Percentiles rank a stretch among this genome's conserved stretches.
Conservation (phyloP, 1,284 basidiomycete genomes). For the Leccinum angustisporum region DNA sequence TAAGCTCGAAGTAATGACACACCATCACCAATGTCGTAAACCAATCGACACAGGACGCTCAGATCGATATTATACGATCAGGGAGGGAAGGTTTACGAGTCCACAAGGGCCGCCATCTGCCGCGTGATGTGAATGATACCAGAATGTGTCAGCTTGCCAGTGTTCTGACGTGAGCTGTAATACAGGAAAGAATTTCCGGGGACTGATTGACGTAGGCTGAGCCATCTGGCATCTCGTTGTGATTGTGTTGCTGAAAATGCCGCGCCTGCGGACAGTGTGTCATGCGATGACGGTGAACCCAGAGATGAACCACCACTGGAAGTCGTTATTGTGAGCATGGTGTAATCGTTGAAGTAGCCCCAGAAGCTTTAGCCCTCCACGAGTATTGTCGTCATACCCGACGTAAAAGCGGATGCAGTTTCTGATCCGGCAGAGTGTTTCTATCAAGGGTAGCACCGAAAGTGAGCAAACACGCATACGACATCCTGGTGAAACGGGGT, state of each 20-base stretch:
- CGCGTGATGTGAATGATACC: slow-evolving; percentile 44
- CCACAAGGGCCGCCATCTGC: slow-evolving; percentile 15
- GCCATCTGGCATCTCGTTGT: slow-evolving; percentile 20
- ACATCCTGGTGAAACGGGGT: slow-evolving; percentile 20
- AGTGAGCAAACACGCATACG: not conserved
- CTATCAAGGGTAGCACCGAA: slow-evolving; percentile 18
- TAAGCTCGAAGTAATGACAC: not conserved
- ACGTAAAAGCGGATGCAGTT: too few species aligned
- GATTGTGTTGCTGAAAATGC: slow-evolving; percentile 25
- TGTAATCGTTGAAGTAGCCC: not conserved
- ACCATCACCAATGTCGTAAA: slow-evolving; percentile 37
- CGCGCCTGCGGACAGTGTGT: slow-evolving; percentile 20
- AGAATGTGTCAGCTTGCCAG: slow-evolving; percentile 41
- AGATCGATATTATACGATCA: slow-evolving; percentile 31
- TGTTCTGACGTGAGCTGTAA: slow-evolving; percentile 25
- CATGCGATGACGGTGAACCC: slow-evolving; percentile 25
- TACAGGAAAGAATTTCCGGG: slow-evolving; percentile 24
- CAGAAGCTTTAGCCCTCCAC: not conserved
- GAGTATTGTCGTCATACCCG: not conserved
- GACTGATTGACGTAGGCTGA: slow-evolving; percentile 28
- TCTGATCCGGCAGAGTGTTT: slow-evolving; percentile 20
- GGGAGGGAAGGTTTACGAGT: not conserved
- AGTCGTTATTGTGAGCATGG: slow-evolving; percentile 26
- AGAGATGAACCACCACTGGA: slow-evolving; percentile 18
- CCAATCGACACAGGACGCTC: slow-evolving; percentile 25